Base-by-base conservation (phyloP, 192 early-diverging fungal species). In the Funneliformis mosseae region DNA sequence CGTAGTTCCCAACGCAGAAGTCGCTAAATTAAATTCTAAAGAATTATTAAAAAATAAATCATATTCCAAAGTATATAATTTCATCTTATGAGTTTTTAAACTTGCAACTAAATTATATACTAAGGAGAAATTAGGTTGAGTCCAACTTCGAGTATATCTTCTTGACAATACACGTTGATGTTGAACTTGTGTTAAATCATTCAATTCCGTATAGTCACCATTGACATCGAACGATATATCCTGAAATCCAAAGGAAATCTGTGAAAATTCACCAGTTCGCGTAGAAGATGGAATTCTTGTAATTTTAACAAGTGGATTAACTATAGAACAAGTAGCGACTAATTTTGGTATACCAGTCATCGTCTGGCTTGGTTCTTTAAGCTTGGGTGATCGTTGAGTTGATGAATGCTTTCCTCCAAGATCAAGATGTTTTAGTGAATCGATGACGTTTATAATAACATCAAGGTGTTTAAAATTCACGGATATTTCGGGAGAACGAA, bases 71-170 rank as follows among this genome's bases (percentile, higher is more conserved):
- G 77, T 79, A 28, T 39, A 79, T 68, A 79, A 16, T 48, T 28
- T 60, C 77, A 69, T 66, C 9, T 62, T 69, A 50, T 25, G 23
- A 12, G 67, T 68, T 25, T 69, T 79, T 27, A 79, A 48, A 69
- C 64, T 68, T 28, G 66, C 77, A 11, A 79, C 48, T 11, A 79
- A 61, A 79, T 79, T 79, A 79, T 79, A 79, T 23, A 79, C 21
- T 21, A 79, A 38, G 8, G 77, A 69, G 48, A 79, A 79, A 11
- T 14, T 12, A 4, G 77, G 77, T 16, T 64, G 64, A 3, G 27
- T 27, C 77, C 77, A 79, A 46, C 77, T 66, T 55, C 46, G 69
- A 28, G 6, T 55, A 69, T 79, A 79, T 25, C 77, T 38, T 46
- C 77, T 66, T 28, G 77, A 79, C 10, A 55, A 45, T 28, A 21